Conservation (phyloP, 768 basidiomycete species). For the Macrocybe gigantea region DNA sequence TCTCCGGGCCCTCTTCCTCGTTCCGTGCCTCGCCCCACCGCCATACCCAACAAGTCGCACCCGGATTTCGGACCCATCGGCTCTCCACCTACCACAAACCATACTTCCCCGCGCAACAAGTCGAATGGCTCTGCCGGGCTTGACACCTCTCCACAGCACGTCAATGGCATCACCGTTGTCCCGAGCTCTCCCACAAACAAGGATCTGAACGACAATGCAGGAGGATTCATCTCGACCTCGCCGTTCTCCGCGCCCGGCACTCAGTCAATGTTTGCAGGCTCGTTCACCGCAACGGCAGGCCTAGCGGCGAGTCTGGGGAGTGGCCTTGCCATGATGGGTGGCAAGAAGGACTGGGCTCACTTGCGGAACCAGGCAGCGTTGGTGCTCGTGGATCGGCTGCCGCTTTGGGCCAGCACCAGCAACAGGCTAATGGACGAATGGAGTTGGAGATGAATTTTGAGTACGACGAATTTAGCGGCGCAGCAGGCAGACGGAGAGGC, state of each 20-base stretch:
- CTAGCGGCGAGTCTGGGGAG: conserved; percentile 62
- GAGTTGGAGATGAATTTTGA: conserved; percentile 33
- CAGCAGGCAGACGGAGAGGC: conserved; percentile 9
- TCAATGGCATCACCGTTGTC: conserved; percentile 24
- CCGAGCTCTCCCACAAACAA: conserved; percentile 22
- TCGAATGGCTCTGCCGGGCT: conserved; percentile 34
- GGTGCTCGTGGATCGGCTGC: conserved; percentile 15
- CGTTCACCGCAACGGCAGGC: conserved; percentile 35
- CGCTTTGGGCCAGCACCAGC: conserved; percentile 5
- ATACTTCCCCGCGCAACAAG: conserved; percentile 30
- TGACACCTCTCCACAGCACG: conserved; percentile 47
- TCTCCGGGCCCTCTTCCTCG: conserved; percentile 46
- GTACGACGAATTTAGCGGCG: conserved; percentile 27
- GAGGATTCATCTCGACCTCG: conserved; percentile 47
- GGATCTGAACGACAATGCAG: conserved; percentile 5
- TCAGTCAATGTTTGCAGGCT: conserved; percentile 44
- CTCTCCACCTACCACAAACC: conserved; percentile 54
- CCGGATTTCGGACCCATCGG: conserved; percentile 80
- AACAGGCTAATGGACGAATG: conserved; percentile 7
- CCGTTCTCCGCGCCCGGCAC: conserved; percentile 76
- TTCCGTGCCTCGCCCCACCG: conserved; percentile 47
- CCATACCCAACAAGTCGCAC: conserved; percentile 23
- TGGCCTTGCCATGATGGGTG: conserved; percentile 42
- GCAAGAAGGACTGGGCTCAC: conserved; percentile 27
- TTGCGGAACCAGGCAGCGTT: not conserved